Base-by-base conservation (phyloP, 305 asterid species). In the Fraxinus floribunda region DNA sequence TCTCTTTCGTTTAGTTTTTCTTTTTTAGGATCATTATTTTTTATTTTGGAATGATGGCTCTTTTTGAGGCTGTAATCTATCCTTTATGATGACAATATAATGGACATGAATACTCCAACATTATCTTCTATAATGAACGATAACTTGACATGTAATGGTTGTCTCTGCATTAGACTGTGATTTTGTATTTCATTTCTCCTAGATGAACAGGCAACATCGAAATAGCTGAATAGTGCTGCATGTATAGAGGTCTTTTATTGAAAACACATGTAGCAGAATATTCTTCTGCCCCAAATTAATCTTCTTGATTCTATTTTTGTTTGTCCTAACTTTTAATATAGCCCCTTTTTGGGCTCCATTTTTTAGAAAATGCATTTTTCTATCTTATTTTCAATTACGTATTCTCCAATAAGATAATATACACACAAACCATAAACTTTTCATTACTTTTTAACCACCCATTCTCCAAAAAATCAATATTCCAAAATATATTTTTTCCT, bases 11-110 rank as follows among this genome's bases (percentile, higher is more conserved):
- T 30, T 75, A 35, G 46, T 78, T 35, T 78, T 78, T 73, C 64
- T 24, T 60, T 26, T 55, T 10, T 74, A 15, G 60, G 46, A 36
- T 29, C n/a, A 36, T 24, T 78, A 52, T 32, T 49, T 49, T 46
- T 80, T 72, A 22, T 75, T 68, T 60, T 52, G 18, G 68, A 62
- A 44, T 60, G 76, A 68, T 36, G 26, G 68, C 78, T 36, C 29
- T 62, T 78, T 16, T 73, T 62, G 73, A 75, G 81, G 79, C 73
- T 80, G 62, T 39, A 62, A 75, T 81, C 71, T 72, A 71, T 46
- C 57, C 60, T 76, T 35, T 26, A 46, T 39, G 49, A n/a, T 66
- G 77, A 41, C 24, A n/a, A 16, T 68, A 44, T 39, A 38, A 73
- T 38, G 44, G 76, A 49, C 82, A 74, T 49, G 76, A 35, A 70